Evolutionary conservation across 2,329 filamentous ascomycete species (phyloP).

Genomic region (Parastagonospora nodorum): DNA sequence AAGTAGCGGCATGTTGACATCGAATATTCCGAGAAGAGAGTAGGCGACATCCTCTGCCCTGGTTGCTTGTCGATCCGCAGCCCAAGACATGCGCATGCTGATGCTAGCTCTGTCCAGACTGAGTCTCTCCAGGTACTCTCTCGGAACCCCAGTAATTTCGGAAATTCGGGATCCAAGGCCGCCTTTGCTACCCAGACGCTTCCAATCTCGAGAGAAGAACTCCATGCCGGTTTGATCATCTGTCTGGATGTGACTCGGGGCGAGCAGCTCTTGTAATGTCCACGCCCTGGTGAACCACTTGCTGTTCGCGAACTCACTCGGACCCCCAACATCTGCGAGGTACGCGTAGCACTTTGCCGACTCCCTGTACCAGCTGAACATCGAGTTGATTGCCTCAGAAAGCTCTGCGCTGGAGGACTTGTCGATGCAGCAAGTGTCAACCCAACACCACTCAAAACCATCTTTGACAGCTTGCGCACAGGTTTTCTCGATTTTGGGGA

Average conservation of each 20-base stretch:
- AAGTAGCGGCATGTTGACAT: slow-evolving; percentile 21
- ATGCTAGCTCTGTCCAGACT: slow-evolving; percentile 11
- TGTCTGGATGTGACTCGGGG: slow-evolving; percentile 8
- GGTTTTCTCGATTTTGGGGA: slow-evolving; percentile 19
- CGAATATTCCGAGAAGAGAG: slow-evolving; percentile 25
- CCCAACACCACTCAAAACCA: slow-evolving; percentile 11
- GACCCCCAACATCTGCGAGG: slow-evolving; percentile 11
- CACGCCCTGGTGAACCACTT: slow-evolving; percentile 21
- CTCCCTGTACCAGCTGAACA: slow-evolving; percentile 23
- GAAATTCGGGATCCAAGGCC: neutral
- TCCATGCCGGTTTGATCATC: slow-evolving; percentile 4
- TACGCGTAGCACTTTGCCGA: slow-evolving; percentile 19
- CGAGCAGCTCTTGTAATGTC: slow-evolving; percentile 26
- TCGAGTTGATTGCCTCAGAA: slow-evolving; percentile 20
- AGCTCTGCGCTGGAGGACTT: slow-evolving; percentile 20
- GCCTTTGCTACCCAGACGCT: slow-evolving; percentile 5
- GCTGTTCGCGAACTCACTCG: neutral
- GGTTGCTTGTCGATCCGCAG: slow-evolving; percentile 17
- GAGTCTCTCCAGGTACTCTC: slow-evolving; percentile 5
- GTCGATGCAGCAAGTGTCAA: slow-evolving; percentile 31
- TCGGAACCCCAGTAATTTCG: slow-evolving; percentile 6
- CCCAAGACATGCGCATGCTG: slow-evolving; percentile 28
- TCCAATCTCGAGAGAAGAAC: slow-evolving; percentile 15
- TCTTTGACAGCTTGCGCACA: slow-evolving; percentile 13
- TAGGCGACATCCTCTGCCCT: slow-evolving; percentile 28